Evolutionary conservation across 176 grass and related monocot genomes (phyloP).

Genomic region (Otatea glauca): DNA sequence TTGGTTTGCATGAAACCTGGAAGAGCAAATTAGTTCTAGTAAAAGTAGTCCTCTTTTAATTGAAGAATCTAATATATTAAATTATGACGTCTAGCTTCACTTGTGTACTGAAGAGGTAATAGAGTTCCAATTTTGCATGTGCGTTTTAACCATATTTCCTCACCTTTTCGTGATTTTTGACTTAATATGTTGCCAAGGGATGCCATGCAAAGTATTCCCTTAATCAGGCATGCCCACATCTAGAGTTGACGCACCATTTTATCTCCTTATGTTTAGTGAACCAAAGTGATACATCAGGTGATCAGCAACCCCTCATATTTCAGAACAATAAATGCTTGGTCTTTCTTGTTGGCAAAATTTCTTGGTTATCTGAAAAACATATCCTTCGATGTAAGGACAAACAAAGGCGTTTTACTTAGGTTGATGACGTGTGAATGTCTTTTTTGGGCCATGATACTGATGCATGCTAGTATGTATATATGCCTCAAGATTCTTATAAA

Average conservation of each 20-base stretch:
- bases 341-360: background rate
- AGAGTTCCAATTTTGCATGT: background rate
- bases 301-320: background rate
- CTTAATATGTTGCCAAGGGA: background rate
- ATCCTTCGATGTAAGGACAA: background rate
- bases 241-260: background rate
- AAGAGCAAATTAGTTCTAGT: background rate
- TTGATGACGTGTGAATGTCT: background rate
- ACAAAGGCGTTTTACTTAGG: background rate
- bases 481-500: constrained; percentile 34
- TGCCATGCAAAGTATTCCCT: background rate
- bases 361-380: constrained; percentile 17
- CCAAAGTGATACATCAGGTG: background rate
- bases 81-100: background rate
- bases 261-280: constrained; percentile 8
- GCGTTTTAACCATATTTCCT: background rate
- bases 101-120: background rate
- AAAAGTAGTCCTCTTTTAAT: background rate
- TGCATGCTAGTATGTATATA: background rate
- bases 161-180: background rate
- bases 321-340: background rate
- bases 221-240: background rate
- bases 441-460: background rate
- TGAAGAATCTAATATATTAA: background rate
- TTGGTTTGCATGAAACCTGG: background rate